Conservation (phyloP, 1,284 basidiomycete species). For the Jaminaea rosea region DNA sequence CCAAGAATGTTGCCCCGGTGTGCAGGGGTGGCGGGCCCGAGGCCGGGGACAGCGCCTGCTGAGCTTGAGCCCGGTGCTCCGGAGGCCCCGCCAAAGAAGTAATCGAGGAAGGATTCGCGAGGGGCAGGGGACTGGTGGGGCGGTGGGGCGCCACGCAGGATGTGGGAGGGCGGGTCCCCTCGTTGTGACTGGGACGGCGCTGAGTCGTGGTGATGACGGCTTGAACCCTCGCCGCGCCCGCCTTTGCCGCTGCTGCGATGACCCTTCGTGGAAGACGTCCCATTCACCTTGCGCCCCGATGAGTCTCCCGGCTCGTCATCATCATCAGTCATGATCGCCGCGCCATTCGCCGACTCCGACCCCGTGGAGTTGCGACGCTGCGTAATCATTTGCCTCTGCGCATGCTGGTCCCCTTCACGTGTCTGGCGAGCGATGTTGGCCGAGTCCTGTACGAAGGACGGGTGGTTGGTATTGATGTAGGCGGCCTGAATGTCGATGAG, state of each 20-base stretch:
- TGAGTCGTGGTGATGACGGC: neutral
- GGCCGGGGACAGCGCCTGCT: slow-evolving; percentile 17
- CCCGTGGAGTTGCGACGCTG: slow-evolving; percentile 21
- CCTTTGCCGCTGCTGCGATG: neutral
- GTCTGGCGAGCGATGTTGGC: slow-evolving; percentile 43
- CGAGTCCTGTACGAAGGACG: slow-evolving; percentile 62
- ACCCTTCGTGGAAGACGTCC: neutral
- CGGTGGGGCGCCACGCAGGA: neutral
- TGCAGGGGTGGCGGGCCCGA: slow-evolving; percentile 7
- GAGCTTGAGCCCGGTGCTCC: slow-evolving; percentile 23
- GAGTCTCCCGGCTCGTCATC: slow-evolving; percentile 17
- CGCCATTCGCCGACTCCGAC: slow-evolving; percentile 18
- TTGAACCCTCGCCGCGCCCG: neutral
- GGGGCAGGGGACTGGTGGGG: neutral
- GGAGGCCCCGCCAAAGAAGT: slow-evolving; percentile 43
- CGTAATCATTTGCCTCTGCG: slow-evolving; percentile 37
- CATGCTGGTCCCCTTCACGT: slow-evolving; percentile 32
- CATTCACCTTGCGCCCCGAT: neutral
- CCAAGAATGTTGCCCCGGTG: neutral
- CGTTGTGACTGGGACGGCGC: neutral
- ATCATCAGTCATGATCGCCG: slow-evolving; percentile 20
- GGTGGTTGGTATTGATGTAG: slow-evolving; percentile 98
- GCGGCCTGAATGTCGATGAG: slow-evolving; percentile 95
- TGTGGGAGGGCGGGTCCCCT: neutral
- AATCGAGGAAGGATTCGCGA: slow-evolving; percentile 43